Evolutionary conservation across 192 early-diverging fungal species (phyloP).

Genomic region (Rhizophagus prolifer): DNA sequence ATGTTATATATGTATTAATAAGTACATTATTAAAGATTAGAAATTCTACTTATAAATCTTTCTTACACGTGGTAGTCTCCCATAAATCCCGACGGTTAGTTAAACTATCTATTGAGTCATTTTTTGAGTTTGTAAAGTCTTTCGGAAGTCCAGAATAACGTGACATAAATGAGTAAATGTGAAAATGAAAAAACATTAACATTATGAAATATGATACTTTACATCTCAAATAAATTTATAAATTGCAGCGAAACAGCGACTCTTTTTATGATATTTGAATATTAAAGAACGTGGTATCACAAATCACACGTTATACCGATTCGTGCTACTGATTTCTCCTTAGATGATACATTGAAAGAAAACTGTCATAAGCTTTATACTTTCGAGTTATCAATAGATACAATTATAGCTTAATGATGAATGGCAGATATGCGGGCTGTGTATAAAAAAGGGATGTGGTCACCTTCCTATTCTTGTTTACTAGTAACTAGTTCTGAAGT

Average conservation of each 20-base stretch:
- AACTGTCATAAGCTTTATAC: not conserved
- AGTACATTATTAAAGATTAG: no score
- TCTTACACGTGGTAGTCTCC: not conserved
- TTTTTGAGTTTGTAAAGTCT: no score
- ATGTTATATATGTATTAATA: no score
- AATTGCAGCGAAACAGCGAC: not conserved
- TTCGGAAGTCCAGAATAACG: no score
- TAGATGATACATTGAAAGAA: not conserved
- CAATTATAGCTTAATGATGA: slow-evolving; percentile 2
- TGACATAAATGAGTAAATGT: not conserved
- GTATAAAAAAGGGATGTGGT: slow-evolving; percentile 13
- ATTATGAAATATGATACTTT: not conserved
- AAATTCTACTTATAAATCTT: not conserved
- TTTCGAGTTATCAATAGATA: not conserved
- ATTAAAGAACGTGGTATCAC: not conserved
- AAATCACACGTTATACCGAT: not conserved
- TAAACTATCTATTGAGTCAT: not conserved
- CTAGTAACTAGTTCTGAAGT: not conserved
- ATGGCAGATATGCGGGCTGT: slow-evolving; percentile 6
- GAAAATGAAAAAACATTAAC: not conserved
- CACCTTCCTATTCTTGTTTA: slow-evolving; percentile 6
- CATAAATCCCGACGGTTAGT: not conserved
- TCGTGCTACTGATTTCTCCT: not conserved
- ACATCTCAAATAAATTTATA: not conserved
- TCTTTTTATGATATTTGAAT: no score